Evolutionary conservation across 352 stramenopile genomes (phyloP).

Genomic region (Pythium rhizo-oryzae): DNA sequence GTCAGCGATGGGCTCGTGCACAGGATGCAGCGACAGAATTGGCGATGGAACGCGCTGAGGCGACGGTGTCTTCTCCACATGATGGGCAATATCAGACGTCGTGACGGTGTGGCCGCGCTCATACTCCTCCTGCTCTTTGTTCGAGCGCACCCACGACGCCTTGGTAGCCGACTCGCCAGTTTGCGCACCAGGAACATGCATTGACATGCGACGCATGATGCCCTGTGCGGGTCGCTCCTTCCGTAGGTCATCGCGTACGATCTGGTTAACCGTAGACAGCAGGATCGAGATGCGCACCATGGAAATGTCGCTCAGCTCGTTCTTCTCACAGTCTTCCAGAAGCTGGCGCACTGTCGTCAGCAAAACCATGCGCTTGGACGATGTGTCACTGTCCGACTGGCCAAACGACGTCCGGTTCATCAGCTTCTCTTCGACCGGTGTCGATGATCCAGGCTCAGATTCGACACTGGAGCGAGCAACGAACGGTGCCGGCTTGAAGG

Average conservation of each 20-base stretch:
- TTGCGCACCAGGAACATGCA: slow-evolving; percentile 8
- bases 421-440: slow-evolving; percentile 21
- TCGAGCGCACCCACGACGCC: slow-evolving; percentile 42
- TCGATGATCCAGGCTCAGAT: slow-evolving; percentile 16
- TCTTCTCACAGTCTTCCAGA: slow-evolving; percentile 50
- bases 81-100: slow-evolving; percentile 25
- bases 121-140: slow-evolving; percentile 42
- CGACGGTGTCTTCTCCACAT: slow-evolving; percentile 9
- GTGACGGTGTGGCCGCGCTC: slow-evolving; percentile 34
- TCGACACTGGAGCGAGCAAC: slow-evolving; percentile 9
- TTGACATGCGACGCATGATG: slow-evolving; percentile 49
- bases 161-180: not conserved
- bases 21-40: slow-evolving; percentile 43
- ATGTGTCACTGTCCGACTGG: slow-evolving; percentile 15
- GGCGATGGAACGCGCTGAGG: slow-evolving; percentile 10
- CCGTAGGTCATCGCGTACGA: slow-evolving; percentile 64
- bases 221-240: slow-evolving; percentile 41
- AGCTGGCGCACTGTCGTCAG: slow-evolving; percentile 53
- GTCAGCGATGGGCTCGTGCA: slow-evolving; percentile 46
- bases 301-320: slow-evolving; percentile 62
- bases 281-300: slow-evolving; percentile 72
- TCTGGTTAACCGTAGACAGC: slow-evolving; percentile 65
- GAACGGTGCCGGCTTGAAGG: slow-evolving; percentile 13
- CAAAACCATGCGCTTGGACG: slow-evolving; percentile 43
- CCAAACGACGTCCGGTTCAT: slow-evolving; percentile 11